Evolutionary conservation across 2,329 filamentous ascomycete genomes (phyloP), one percentile per base, ranked within the genome.

Genomic region (Sordariomycetes sp.): DNA sequence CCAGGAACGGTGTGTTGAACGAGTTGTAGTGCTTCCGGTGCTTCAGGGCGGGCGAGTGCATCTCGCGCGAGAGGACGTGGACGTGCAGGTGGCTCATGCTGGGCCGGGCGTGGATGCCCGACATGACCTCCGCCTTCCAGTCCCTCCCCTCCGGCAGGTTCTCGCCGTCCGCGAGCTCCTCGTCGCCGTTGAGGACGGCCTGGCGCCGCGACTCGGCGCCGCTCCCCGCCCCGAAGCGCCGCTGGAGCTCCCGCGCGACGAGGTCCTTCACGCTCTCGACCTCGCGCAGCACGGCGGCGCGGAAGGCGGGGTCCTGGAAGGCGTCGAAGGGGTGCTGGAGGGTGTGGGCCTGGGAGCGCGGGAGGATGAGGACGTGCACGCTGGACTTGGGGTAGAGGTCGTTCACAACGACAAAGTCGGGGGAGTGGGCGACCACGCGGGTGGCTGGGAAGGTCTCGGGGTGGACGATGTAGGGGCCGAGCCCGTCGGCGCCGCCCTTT

Each of bases 81-180:
- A 97, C 78, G 71, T 99, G 94, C 58, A 97, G 69, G 69, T 97
- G 90, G 62, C 82, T 86, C 94, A 99, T 97, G 59, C 87, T 92
- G 3, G 94, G 94, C 64, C 87, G 83, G 3, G 90, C 88, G 72
- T 99, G 94, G 8, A 96, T 81, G 16, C 94, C 94, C 22, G 85
- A 80, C 55, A 82, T 80, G 54, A 97, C 79, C 28, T 94, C 90
- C 14, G 75, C 74, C 48, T 76, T 72, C 89, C 91, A 97, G 72
- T 97, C 85, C 25, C 93, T 79, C 0, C 91, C 92, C 0, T 67
- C 62, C 0, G 91, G 91, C 10, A 92, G 73, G 51, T 76, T 67
- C n/a, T 73, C 71, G 34, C n/a, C 51, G 10, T 43, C 63, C n/a
- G 20, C 18, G 79, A 59, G 66, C n/a, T 81, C 74, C 1, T 70